A percentile compares a stretch with the other conserved stretches of the same genome.
Conservation (phyloP, 768 basidiomycete species). For the Russula virescens region DNA sequence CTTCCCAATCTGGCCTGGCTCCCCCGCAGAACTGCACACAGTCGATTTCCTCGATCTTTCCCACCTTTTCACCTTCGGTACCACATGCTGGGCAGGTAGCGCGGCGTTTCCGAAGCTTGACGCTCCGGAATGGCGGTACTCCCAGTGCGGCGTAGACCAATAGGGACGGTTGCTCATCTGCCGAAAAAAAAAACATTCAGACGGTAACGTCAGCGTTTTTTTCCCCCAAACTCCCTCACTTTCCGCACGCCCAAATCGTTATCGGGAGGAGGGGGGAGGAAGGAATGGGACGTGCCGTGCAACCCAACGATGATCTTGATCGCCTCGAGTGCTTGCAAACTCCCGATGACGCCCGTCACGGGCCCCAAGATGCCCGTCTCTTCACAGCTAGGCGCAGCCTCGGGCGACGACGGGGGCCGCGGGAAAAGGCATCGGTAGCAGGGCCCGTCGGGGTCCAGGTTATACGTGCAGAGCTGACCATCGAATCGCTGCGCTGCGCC, state of each 20-base stretch:
- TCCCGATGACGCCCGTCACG: conserved; percentile 87
- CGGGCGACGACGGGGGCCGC: conserved; percentile 53
- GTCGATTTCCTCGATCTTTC: conserved; percentile 52
- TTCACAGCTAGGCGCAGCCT: conserved; percentile 69
- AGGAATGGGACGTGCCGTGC: conserved; percentile 42
- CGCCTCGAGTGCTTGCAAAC: conserved; percentile 82
- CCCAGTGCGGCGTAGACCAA: conserved; percentile 71
- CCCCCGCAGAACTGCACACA: conserved; percentile 89
- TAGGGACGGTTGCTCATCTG: conserved; percentile 59
- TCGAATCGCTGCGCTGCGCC: conserved; percentile 88
- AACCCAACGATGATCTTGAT: conserved; percentile 71
- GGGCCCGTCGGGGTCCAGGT: conserved; percentile 62
- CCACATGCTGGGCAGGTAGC: conserved; percentile 75
- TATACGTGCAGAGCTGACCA: conserved; percentile 76
- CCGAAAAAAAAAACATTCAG: neutral
- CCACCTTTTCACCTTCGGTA: conserved; percentile 37
- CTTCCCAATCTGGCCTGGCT: conserved; percentile 57
- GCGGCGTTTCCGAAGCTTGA: conserved; percentile 74
- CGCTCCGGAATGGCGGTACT: conserved; percentile 66
- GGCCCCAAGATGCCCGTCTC: conserved; percentile 85
- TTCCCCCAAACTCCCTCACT: neutral
- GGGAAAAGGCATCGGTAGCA: conserved; percentile 97
- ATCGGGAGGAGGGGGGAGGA: too few species aligned
- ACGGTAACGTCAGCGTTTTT: neutral
- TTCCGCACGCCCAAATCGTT: neutral